phyloP scores from a whole-genome alignment of 441 rosid species.

The Lepidium campestre region DNA sequence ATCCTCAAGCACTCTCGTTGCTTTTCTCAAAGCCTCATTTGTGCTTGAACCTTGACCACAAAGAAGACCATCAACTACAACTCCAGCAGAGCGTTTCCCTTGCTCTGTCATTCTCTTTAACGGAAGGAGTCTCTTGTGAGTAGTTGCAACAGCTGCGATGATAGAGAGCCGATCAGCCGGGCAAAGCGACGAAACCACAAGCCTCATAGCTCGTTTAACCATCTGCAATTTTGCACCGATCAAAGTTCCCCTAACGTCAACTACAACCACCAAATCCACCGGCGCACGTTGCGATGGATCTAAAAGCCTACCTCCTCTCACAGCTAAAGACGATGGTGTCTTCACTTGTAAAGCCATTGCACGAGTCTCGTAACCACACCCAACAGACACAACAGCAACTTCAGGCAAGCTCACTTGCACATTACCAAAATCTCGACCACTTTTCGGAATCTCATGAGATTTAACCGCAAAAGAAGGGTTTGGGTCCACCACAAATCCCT shows the following conservation, averaged over 20 bases:
- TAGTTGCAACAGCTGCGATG: constrained; percentile 35
- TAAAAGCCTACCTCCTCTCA: constrained; percentile 15
- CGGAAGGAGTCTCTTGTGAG: constrained; percentile 42
- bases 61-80: constrained; percentile 41
- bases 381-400: constrained; percentile 45
- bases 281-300: constrained; percentile 52
- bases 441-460: constrained; percentile 31
- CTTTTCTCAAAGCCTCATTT: constrained; percentile 48
- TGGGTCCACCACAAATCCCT: constrained; percentile 52
- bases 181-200: constrained; percentile 52
- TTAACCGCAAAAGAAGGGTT: constrained; percentile 39
- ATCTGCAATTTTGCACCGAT: constrained; percentile 49
- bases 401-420: constrained; percentile 53
- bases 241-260: constrained; percentile 47
- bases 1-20: constrained; percentile 54
- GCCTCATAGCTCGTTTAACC: constrained; percentile 61
- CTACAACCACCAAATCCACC: constrained; percentile 54
- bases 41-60: constrained; percentile 41
- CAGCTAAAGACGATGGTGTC: constrained; percentile 35
- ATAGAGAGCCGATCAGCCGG: constrained; percentile 58
- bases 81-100: constrained; percentile 46
- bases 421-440: constrained; percentile 31
- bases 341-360: constrained; percentile 48
- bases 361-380: constrained; percentile 45
- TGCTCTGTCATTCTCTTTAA: constrained; percentile 57